Base-by-base conservation (phyloP, 2,329 filamentous ascomycete species). In the Talaromyces rugulosus region DNA sequence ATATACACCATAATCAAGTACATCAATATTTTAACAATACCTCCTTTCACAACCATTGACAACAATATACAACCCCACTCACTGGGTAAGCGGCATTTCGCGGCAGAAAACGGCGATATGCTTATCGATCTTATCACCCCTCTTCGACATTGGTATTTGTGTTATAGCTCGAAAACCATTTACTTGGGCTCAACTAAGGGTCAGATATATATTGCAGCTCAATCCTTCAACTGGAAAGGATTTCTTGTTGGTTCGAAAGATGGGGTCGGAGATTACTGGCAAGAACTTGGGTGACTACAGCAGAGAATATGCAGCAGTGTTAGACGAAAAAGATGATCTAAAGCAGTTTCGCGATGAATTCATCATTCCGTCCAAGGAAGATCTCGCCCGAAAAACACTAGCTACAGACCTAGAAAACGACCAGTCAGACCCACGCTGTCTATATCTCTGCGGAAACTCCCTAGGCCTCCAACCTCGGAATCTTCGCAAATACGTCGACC, bases 361-460 rank as follows among this genome's bases (percentile, higher is more conserved):
- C 74, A 83, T 89, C 55, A 87, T 96, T 54, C 92, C 92, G 1
- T 89, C 89, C 4, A 91, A 88, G 73, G 81, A 79, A 6, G 90
- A 92, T 47, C 78, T 95, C 30, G 85, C 83, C 69, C 85, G 87
- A 65, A 88, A 82, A 67, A 85, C 82, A 2, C 76, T 90, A 16
- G 76, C 74, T 12, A 12, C 18, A 7, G 75, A 67, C 44, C 72
- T 73, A 63, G 78, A 80, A 47, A 40, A 58, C 14, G 53, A 61
- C 30, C 28, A 61, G 23, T 69, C 69, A 14, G 67, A 80, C n/a
- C 77, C 81, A 31, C 77, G 79, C 55, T 84, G 83, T 63, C 88
- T 91, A 63, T 97, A 96, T 75, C 87, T 97, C 65, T 94, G 92
- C 67, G 93, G 93, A 61, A 96, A 96, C 78, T 96, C 92, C 0